These are phyloP conservation scores for Aristolochia contorta DNA, from an alignment of 164 flowering plant genomes.

Conservation along the genomic window DNA sequence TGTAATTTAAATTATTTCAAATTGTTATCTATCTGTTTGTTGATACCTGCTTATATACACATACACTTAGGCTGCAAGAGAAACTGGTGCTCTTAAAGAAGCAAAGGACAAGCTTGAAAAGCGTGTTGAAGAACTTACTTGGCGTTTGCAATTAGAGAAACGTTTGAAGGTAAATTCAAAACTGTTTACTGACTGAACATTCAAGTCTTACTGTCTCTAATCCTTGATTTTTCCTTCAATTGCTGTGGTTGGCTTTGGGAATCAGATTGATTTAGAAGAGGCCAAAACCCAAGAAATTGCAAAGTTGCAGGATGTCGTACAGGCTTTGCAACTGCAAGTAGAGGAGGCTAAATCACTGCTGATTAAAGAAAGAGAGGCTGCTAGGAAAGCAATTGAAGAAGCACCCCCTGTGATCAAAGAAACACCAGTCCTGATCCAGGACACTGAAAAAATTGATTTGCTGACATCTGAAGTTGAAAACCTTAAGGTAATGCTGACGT, in stretches of 20 bases:
- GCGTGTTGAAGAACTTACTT: conserved; percentile 96
- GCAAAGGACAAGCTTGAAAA: conserved; percentile 97
- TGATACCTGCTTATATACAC: conserved; percentile 1
- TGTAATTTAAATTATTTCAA: background rate
- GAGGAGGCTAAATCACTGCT: conserved; percentile 71
- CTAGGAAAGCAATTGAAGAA: conserved; percentile 91
- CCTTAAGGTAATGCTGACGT: conserved; percentile 49
- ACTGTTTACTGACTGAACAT: background rate
- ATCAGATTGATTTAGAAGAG: conserved; percentile 89
- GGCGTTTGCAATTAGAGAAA: conserved; percentile 95
- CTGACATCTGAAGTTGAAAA: conserved; percentile 73
- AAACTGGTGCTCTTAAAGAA: conserved; percentile 97
- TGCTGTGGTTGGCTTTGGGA: conserved; percentile 2
- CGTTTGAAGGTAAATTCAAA: conserved; percentile 54
- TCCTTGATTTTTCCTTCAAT: background rate
- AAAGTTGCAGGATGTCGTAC: conserved; percentile 78
- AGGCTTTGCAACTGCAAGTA: conserved; percentile 60
- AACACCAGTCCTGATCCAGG: conserved; percentile 87
- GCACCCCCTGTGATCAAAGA: conserved; percentile 96
- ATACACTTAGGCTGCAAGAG: conserved; percentile 76
- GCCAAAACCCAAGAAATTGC: conserved; percentile 76
- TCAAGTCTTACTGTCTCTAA: background rate
- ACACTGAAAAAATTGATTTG: conserved; percentile 69
- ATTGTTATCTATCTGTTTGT: background rate
- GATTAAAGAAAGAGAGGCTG: conserved; percentile 77